Evolutionary conservation across 768 basidiomycete species (phyloP).

Genomic region (Lentinus tigrinus): DNA sequence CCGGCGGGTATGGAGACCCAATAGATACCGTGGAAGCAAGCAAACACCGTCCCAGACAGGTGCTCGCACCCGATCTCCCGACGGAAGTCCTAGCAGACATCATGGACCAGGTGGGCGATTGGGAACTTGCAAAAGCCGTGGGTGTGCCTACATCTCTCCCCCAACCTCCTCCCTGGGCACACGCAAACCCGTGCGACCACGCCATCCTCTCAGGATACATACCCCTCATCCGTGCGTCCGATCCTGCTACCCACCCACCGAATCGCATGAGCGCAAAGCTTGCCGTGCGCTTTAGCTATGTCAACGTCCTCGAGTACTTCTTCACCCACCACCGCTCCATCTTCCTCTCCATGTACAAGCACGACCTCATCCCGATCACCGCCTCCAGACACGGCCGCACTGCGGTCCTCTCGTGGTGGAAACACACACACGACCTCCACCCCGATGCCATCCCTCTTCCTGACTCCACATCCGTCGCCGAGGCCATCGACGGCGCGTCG

Average conservation of each 20-base stretch:
- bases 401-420: conserved; percentile 81
- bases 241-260: conserved; percentile 55
- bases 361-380: conserved; percentile 71
- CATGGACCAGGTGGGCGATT: conserved; percentile 76
- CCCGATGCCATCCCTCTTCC: conserved; percentile 60
- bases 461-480: conserved; percentile 51
- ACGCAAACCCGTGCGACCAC: conserved; percentile 66
- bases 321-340: conserved; percentile 61
- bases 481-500: conserved; percentile 79
- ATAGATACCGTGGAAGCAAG: conserved; percentile 14
- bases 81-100: conserved; percentile 77
- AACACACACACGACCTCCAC: conserved; percentile 58
- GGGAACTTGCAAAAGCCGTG: conserved; percentile 80
- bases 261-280: conserved; percentile 68
- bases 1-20: background rate
- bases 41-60: conserved; percentile 29
- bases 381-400: conserved; percentile 76
- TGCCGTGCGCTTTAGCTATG: conserved; percentile 72
- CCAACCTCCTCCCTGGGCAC: conserved; percentile 68
- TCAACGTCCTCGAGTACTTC: conserved; percentile 73
- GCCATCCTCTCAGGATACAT: conserved; percentile 69
- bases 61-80: conserved; percentile 57
- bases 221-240: conserved; percentile 56
- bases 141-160: conserved; percentile 69
- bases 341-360: conserved; percentile 64